phyloP scores from a whole-genome alignment of 768 basidiomycete genomes.

The Cytidiella melzeri region DNA sequence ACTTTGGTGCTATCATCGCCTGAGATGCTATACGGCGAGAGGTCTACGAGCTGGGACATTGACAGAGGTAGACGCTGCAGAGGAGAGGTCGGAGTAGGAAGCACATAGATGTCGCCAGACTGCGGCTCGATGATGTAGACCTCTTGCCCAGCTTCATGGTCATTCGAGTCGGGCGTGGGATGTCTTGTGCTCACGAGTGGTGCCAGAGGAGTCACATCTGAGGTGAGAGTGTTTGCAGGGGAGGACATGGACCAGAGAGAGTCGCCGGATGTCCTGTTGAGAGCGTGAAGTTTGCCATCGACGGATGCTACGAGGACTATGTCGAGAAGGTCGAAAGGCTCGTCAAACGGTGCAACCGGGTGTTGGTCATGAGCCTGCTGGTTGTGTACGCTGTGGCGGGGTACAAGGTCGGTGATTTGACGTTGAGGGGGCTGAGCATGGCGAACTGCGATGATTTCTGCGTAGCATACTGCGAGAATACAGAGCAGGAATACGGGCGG shows the following conservation, averaged over 20 bases:
- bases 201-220: constrained; percentile 45
- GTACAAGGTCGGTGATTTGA: constrained; percentile 15
- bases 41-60: constrained; percentile 88
- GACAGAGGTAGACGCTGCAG: constrained; percentile 87
- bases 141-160: constrained; percentile 51
- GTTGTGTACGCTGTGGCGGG: constrained; percentile 15
- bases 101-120: constrained; percentile 89
- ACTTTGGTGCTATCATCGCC: constrained; percentile 59
- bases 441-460: constrained; percentile 21
- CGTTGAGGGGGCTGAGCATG: constrained; percentile 3
- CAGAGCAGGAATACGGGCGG: constrained; percentile 14
- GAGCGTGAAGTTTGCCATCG: constrained; percentile 91
- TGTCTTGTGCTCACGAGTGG: constrained; percentile 75
- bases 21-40: constrained; percentile 76
- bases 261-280: constrained; percentile 80
- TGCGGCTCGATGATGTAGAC: constrained; percentile 94
- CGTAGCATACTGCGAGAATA: constrained; percentile 18
- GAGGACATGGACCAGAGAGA: constrained; percentile 82
- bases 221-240: constrained; percentile 5
- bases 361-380: constrained; percentile 6
- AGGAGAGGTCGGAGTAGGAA: constrained; percentile 58
- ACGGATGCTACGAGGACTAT: constrained; percentile 88
- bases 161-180: constrained; percentile 51
- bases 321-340: constrained; percentile 61
- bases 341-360: constrained; percentile 7